A percentile compares a stretch with the other conserved stretches of the same genome.
Evolutionary conservation across 257 asterid genomes (phyloP).

Genomic region (Gentiana macrophylla): DNA sequence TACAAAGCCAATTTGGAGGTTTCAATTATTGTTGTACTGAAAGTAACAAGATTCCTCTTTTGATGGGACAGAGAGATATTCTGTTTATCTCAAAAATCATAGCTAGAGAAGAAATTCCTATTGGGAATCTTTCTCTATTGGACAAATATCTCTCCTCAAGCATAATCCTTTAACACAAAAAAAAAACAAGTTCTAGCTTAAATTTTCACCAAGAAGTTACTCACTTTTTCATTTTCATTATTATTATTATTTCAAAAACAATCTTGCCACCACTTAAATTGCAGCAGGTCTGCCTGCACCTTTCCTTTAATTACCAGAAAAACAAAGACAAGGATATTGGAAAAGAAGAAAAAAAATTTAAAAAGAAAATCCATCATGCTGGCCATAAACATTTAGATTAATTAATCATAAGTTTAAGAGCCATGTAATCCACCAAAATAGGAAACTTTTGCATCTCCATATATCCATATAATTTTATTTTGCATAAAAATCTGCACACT

Average conservation of each 20-base stretch:
- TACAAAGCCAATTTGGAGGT: slow-evolving; percentile 36
- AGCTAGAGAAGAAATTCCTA: slow-evolving; percentile 20
- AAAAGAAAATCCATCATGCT: not conserved
- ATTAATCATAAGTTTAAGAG: no score
- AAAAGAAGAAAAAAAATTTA: not conserved
- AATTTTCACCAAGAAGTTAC: slow-evolving; percentile 1
- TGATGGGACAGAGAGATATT: slow-evolving; percentile 42
- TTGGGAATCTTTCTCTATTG: slow-evolving; percentile 19
- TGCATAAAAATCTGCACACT: no score
- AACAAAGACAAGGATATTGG: not conserved
- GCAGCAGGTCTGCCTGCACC: not conserved
- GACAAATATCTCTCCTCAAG: slow-evolving; percentile 14
- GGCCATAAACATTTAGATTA: no score
- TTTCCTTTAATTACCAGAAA: not conserved
- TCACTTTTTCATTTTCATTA: not conserved
- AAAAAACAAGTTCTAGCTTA: slow-evolving; percentile 1
- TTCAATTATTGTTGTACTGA: slow-evolving; percentile 45
- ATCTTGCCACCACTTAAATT: not conserved
- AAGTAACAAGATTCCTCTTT: slow-evolving; percentile 48
- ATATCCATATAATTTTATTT: no score
- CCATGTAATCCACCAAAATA: no score
- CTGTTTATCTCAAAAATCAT: slow-evolving; percentile 19
- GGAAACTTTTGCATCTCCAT: no score
- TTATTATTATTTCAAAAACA: not conserved
- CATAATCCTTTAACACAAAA: not conserved